phyloP scores from a whole-genome alignment of 371 early-diverging fungal species.

The Batkoa obscura region DNA sequence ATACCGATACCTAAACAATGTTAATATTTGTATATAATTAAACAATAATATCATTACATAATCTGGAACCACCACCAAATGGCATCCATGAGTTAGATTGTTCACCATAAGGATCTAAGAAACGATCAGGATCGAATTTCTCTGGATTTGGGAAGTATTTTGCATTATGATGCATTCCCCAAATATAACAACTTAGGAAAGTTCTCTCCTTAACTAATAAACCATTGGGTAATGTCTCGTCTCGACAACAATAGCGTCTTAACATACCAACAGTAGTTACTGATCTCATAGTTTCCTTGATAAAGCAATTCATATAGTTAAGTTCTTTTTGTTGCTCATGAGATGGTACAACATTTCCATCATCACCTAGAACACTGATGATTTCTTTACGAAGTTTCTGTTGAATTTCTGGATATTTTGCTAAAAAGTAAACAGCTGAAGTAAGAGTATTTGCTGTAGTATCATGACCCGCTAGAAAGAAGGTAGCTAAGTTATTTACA shows the following conservation, averaged over 20 bases:
- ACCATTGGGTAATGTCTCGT: not conserved
- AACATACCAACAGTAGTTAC: not conserved
- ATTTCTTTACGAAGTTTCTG: too few relatives aligned
- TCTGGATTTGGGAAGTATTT: not conserved
- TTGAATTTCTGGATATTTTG: not conserved
- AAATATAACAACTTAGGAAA: not conserved
- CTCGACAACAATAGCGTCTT: not conserved
- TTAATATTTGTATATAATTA: not conserved
- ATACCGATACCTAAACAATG: slow-evolving; percentile 16
- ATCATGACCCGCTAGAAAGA: slow-evolving; percentile 4
- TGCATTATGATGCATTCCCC: not conserved
- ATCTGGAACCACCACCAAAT: not conserved
- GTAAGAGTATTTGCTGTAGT: slow-evolving; percentile 5
- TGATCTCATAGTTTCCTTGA: slow-evolving; percentile 1
- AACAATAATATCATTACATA: not conserved
- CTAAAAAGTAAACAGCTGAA: not conserved
- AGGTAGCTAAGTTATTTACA: not conserved
- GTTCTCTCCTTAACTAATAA: not conserved
- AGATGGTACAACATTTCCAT: too few relatives aligned
- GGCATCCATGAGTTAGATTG: not conserved
- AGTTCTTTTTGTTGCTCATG: too few relatives aligned
- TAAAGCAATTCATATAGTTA: not conserved
- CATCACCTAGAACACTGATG: too few relatives aligned
- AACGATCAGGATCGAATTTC: not conserved
- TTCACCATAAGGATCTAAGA: not conserved